Base-by-base conservation (phyloP, 148 eudicot species). In the Arbutus unedo region DNA sequence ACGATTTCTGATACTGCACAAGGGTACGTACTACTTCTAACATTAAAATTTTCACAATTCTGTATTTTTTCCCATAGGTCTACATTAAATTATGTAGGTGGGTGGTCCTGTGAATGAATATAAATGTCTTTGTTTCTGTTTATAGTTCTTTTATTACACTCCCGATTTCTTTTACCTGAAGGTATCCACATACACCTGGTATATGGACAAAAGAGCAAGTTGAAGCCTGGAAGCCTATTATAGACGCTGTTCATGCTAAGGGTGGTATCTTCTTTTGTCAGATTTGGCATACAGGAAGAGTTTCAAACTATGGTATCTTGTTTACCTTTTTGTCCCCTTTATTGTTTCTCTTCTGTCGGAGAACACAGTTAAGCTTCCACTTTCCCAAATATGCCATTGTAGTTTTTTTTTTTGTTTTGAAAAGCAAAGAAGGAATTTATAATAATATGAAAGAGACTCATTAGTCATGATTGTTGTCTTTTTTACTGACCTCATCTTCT, bases 141-240 rank as follows among this genome's bases (percentile, higher is more conserved):
- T 62, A 38, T 14, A 68, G 38, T 72, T 72, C 7, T 19, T 1
- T 72, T 16, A 45, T 14, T 23, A 31, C 18, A 45, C 47, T 41
- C 18, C 51, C 16, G 7, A 19, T 44, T 18, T 14, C 6, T 44
- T 73, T 72, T 43, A 73, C 8, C 8, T 83, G 9, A 55, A 87
- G 91, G 86, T 85, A 83, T 75, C 81, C 79, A 3, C n/a, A 56
- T 19, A 83, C 88, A 0, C 91, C 91, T 54, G 91, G 89, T 43
- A 87, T 89, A 84, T 89, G 91, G 77, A 74, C 77, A 19, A 48
- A 48, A 11, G 55, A 48, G 41, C 77, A 74, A 48, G 77, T 74
- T 74, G 91, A 89, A 74, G 91, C 91, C 9, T 87, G 91, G 91
- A 89, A 87, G 75, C 91, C 91, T 6, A 87, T 89, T 60, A 88